Conservation (phyloP, 2,329 filamentous ascomycete species). For the Gyromitra esculenta region DNA sequence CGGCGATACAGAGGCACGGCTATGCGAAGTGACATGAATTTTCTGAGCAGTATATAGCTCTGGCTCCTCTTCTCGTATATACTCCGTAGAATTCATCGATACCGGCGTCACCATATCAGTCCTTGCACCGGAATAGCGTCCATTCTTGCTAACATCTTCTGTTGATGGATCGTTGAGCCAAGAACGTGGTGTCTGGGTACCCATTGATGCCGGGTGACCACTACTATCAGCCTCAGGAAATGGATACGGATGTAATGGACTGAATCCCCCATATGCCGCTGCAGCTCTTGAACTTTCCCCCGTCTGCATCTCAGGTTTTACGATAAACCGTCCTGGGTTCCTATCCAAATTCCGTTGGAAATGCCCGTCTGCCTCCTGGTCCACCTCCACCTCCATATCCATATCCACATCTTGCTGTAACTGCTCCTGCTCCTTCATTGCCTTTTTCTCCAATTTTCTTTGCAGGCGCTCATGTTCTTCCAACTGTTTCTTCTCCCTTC, state of each 20-base stretch:
- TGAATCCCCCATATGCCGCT: constrained; percentile 35
- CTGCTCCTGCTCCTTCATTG: constrained; percentile 71
- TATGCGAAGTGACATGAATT: constrained; percentile 31
- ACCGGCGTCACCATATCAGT: constrained; percentile 51
- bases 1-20: constrained; percentile 43
- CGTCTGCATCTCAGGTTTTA: constrained; percentile 37
- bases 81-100: constrained; percentile 49
- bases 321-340: constrained; percentile 28
- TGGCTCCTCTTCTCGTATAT: constrained; percentile 19
- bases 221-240: constrained; percentile 58
- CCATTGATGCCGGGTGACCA: constrained; percentile 52
- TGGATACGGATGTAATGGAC: constrained; percentile 36
- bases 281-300: constrained; percentile 53
- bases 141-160: constrained; percentile 54
- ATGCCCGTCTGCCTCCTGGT: constrained; percentile 29
- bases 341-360: constrained; percentile 30
- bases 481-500: constrained; percentile 77
- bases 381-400: constrained; percentile 43
- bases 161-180: constrained; percentile 57
- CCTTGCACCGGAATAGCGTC: constrained; percentile 29
- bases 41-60: constrained; percentile 34
- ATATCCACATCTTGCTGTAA: constrained; percentile 56
- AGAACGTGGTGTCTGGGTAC: constrained; percentile 56
- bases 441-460: constrained; percentile 71
- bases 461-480: constrained; percentile 74